Evolutionary conservation across 768 basidiomycete species (phyloP).

Genomic region (Phlebiopsis flavidoalba): DNA sequence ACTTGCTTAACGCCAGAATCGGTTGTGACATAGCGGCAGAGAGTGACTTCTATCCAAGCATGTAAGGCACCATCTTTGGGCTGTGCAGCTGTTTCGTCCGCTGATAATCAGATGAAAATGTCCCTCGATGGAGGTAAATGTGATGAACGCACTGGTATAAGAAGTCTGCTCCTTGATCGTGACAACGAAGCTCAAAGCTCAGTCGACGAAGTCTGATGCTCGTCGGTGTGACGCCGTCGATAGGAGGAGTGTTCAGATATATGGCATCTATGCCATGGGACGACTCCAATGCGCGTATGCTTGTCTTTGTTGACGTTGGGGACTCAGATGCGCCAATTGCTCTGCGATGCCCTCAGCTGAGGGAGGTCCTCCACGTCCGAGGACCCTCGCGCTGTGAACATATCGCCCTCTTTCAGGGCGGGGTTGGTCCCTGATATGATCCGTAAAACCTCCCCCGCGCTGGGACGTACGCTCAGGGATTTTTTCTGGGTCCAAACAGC

Average conservation of each 20-base stretch:
- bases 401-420: background rate
- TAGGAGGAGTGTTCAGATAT: background rate
- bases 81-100: background rate
- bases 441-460: background rate
- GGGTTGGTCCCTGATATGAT: background rate
- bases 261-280: background rate
- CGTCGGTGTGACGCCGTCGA: background rate
- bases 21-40: background rate
- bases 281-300: background rate
- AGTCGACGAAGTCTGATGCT: background rate
- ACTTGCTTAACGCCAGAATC: background rate
- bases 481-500: background rate
- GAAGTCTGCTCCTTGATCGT: background rate
- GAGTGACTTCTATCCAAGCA: background rate
- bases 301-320: background rate
- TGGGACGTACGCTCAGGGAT: background rate
- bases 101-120: background rate
- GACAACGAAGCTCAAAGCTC: background rate
- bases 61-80: background rate
- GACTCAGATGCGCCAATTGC: background rate
- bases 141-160: background rate
- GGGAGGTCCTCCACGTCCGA: background rate
- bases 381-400: background rate
- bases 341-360: background rate
- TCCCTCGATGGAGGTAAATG: background rate